phyloP scores from a whole-genome alignment of 2,329 filamentous ascomycete genomes.

The Alternaria postmessia region DNA sequence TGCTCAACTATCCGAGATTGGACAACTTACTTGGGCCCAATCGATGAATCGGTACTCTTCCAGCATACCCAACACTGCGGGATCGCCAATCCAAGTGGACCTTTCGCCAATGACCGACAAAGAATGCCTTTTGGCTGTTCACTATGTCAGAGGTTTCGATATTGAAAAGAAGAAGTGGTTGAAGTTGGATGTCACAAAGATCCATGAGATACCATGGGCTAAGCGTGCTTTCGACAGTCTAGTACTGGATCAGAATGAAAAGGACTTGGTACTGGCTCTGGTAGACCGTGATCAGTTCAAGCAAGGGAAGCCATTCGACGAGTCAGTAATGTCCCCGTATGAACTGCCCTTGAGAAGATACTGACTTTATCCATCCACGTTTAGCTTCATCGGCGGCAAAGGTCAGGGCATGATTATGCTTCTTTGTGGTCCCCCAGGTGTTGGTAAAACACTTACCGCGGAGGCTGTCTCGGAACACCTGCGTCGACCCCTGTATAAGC shows the following conservation, averaged over 20 bases:
- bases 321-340: conserved; percentile 57
- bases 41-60: conserved; percentile 24
- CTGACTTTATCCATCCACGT: conserved; percentile 21
- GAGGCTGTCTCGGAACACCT: conserved; percentile 10
- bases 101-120: conserved; percentile 23
- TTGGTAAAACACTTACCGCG: conserved; percentile 5
- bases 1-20: conserved; percentile 17
- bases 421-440: conserved; percentile 4
- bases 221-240: conserved; percentile 58
- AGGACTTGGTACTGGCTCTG: conserved; percentile 59
- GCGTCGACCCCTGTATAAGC: conserved; percentile 15
- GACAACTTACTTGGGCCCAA: conserved; percentile 22
- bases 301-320: conserved; percentile 25
- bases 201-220: conserved; percentile 57
- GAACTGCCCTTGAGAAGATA: conserved; percentile 8
- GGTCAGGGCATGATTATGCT: conserved; percentile 5
- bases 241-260: conserved; percentile 58
- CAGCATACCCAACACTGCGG: background rate
- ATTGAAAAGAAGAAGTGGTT: conserved; percentile 32
- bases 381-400: background rate
- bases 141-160: conserved; percentile 21
- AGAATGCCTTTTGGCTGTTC: conserved; percentile 21
- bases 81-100: conserved; percentile 10
- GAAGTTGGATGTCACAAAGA: conserved; percentile 23
- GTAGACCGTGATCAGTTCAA: conserved; percentile 54